Evolutionary conservation across 805 yeast genomes (phyloP), one percentile per base, ranked within the genome.

Genomic region (Metschnikowia arizonensis): DNA sequence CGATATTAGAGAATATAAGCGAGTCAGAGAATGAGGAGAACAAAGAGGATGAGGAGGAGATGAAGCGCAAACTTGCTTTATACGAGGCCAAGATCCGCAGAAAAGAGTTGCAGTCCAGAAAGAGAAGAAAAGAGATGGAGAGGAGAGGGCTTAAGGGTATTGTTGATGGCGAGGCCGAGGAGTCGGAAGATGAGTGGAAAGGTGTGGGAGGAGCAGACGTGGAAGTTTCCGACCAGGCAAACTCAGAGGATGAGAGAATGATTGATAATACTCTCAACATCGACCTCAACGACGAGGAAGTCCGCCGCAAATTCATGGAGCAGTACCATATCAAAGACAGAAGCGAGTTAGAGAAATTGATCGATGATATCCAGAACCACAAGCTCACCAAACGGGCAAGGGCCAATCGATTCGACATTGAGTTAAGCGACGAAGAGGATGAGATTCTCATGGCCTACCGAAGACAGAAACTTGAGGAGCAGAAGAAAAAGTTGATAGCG

Each of bases 101-200:
- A 14, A 55, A 61, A 45, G 76, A 72, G 47, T 59, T 71, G 33
- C 58, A 58, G 43, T 48, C 55, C 2, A 58, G 70, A 17, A 60
- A 58, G 45, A 55, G 61, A 42, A 64, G 77, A 42, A 75, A 66
- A 50, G 85, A 80, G 49, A 63, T 83, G 69, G 84, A 77, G 50
- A 66, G 75, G 24, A 72, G 66, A 46, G 90, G 90, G 2, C 53
- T 81, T 15, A 73, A 73, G 43, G 71, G 77, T 21, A 74, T 87
- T 44, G 70, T 86, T 60, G 91, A 87, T 56, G 82, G 84, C 40
- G 93, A 86, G 68, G 95, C 95, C 35, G 89, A 79, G 54, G 95
- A 87, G 66, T 85, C 93, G 30, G 95, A 87, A 49, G 95, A 87
- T 69, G 95, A 87, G 67, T 87, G 88, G 86, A 77, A 77, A 40